Base-by-base conservation (phyloP, 805 yeast genomes). In the Candida insectalens region DNA sequence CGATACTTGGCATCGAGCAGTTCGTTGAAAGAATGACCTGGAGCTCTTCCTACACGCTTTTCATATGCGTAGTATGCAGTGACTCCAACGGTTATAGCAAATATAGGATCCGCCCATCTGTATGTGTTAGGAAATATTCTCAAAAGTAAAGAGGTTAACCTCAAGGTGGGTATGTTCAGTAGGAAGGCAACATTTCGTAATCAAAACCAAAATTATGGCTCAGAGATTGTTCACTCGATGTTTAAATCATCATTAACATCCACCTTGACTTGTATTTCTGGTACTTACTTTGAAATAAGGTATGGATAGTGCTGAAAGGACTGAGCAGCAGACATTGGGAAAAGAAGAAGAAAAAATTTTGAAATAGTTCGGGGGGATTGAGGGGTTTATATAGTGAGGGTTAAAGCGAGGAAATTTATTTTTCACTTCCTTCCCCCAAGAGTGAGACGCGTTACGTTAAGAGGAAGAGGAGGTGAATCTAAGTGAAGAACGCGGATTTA, bases 61-160 rank as follows among this genome's bases (percentile, higher is more conserved):
- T 82, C 94, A 42, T 77, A 75, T 7, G 75, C 57, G 42, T 70
- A 77, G 51, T 75, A 82, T 4, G 85, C 73, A 6, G 69, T 55
- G 0, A 69, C 64, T 1, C 94, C 94, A 2, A 80, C 65, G 0
- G 63, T 49, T 3, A 80, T 46, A 3, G 81, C 88, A 41, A 78
- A 68, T 3, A 77, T 19, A 4, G 89, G 85, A 50, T 82, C 94
- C 7, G 69, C 50, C 41, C 63, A 58, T 46, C 79, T 67, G 27
- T 20, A 19, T 7, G 32, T 31, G 41, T 15, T 37, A 41, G 25
- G 35, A 35, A 15, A 13, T 33, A 16, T n/a, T n/a, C n/a, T n/a
- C n/a, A n/a, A n/a, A n/a, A n/a, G n/a, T n/a, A n/a, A n/a, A n/a
- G n/a, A n/a, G n/a, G n/a, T n/a, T n/a, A n/a, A n/a, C n/a, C n/a